phyloP scores from a whole-genome alignment of 163 green algal species.

The Scenedesmus sp. region DNA sequence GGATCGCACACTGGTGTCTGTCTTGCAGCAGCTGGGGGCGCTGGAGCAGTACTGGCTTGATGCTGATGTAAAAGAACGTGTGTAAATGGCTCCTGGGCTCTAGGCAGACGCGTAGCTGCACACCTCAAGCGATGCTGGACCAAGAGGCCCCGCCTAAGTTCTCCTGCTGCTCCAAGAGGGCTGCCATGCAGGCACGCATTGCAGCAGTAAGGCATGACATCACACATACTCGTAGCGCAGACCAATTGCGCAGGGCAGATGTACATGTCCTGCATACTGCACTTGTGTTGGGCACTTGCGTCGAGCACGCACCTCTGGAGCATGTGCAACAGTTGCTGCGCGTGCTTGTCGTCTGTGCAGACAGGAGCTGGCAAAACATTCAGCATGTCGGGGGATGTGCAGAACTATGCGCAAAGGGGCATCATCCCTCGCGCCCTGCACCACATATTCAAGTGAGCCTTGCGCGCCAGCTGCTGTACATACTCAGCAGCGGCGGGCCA shows the following conservation, averaged over 20 bases:
- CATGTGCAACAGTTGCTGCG: background rate
- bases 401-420: conserved; percentile 76
- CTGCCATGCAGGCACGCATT: too few species aligned
- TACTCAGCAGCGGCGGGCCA: background rate
- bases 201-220: too few species aligned
- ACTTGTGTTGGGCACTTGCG: background rate
- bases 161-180: too few species aligned
- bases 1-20: background rate
- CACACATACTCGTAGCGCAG: too few species aligned
- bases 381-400: conserved; percentile 78
- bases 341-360: conserved; percentile 50
- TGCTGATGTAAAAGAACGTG: background rate
- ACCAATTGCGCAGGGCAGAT: too few species aligned
- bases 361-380: conserved; percentile 90
- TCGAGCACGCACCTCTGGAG: background rate
- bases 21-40: background rate
- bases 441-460: conserved; percentile 74
- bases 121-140: too few species aligned
- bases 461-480: background rate
- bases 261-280: background rate
- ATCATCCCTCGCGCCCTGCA: conserved; percentile 80
- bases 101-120: too few species aligned
- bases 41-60: background rate
- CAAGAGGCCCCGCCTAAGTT: too few species aligned
- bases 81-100: too few species aligned